These are phyloP conservation scores for Populus hybrid DNA, from an alignment of 441 rosid genomes.

Conservation along the genomic window DNA sequence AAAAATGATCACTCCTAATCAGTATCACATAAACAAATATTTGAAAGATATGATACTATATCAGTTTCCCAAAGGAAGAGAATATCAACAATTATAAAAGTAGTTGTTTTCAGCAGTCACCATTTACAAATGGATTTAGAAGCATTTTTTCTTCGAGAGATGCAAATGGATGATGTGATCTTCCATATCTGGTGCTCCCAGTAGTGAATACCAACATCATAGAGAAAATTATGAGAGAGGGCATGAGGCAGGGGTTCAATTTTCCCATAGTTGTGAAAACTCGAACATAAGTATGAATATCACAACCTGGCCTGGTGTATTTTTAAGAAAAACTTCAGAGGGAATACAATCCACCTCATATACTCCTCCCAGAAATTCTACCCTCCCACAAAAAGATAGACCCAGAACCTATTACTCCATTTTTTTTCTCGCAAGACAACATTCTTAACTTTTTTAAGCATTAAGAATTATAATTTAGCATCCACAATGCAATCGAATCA, in stretches of 20 bases:
- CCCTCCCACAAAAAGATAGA: background rate
- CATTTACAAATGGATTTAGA: background rate
- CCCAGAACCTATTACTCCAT: background rate
- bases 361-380: background rate
- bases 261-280: background rate
- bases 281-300: background rate
- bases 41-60: background rate
- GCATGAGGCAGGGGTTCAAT: background rate
- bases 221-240: background rate
- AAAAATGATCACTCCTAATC: too few relatives aligned
- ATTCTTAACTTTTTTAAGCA: background rate
- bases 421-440: constrained; percentile 3
- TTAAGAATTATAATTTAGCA: background rate
- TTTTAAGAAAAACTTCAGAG: background rate
- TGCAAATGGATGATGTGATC: background rate
- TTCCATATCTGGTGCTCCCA: background rate
- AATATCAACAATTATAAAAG: background rate
- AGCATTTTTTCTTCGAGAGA: background rate
- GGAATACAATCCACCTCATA: background rate
- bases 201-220: background rate
- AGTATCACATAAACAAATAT: background rate
- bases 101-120: background rate
- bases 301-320: background rate
- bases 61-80: background rate
- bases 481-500: background rate